These are phyloP conservation scores for Podaxis mareebaensis DNA, from an alignment of 768 basidiomycete genomes.

Conservation along the genomic window DNA sequence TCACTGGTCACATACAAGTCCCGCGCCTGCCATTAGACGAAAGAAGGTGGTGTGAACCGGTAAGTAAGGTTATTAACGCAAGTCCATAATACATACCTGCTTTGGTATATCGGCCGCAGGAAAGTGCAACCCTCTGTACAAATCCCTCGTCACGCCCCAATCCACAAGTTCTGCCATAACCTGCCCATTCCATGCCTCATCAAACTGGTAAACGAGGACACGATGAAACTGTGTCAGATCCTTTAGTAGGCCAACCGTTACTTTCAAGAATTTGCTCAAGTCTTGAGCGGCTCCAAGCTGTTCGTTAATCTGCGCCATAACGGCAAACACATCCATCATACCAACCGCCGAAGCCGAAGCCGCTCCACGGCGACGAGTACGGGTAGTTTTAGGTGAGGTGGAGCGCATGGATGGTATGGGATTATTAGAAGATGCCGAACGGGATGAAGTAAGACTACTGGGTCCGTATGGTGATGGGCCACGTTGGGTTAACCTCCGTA, in stretches of 20 bases:
- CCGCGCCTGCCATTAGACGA: conserved; percentile 46
- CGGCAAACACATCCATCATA: conserved; percentile 81
- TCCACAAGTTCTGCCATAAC: conserved; percentile 81
- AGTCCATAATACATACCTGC: conserved; percentile 41
- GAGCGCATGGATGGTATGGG: background rate
- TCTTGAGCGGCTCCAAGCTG: conserved; percentile 69
- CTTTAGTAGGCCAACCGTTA: conserved; percentile 69
- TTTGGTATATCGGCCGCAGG: conserved; percentile 70
- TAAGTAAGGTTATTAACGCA: background rate
- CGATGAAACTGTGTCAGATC: conserved; percentile 83
- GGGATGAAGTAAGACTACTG: background rate
- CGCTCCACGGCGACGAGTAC: conserved; percentile 21
- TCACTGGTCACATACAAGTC: conserved; percentile 67
- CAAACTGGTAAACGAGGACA: conserved; percentile 81
- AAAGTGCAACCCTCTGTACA: conserved; percentile 73
- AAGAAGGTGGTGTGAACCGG: background rate
- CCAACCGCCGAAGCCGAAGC: conserved; percentile 34
- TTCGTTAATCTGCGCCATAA: conserved; percentile 80
- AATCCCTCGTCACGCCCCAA: conserved; percentile 70
- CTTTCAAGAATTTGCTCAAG: conserved; percentile 67
- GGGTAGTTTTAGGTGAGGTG: conserved; percentile 13
- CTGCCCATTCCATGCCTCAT: conserved; percentile 77
- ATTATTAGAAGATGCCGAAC: background rate
- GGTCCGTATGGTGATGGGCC: conserved; percentile 13
- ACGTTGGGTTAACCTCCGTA: conserved; percentile 47